A percentile compares a stretch with the other conserved stretches of the same genome.
phyloP scores from a whole-genome alignment of 352 stramenopile species.

The Phytophthora idaei region DNA sequence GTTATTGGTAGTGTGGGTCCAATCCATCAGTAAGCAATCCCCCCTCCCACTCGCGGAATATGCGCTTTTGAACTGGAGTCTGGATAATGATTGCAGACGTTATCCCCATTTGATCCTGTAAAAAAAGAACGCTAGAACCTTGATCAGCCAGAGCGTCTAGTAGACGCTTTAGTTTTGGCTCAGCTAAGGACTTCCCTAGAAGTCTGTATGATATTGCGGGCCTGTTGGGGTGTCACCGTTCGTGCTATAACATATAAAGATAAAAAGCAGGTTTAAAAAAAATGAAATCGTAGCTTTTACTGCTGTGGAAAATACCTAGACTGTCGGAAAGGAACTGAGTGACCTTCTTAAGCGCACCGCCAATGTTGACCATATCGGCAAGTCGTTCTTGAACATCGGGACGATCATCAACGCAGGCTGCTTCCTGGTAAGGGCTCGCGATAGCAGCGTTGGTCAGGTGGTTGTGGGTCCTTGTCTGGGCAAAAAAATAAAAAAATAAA shows the following conservation, averaged over 20 bases:
- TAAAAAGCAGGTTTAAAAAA: neutral
- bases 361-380: neutral
- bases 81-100: slow-evolving; percentile 2
- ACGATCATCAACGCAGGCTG: neutral
- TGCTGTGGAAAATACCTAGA: neutral
- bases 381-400: neutral
- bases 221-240: neutral
- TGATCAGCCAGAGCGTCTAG: neutral
- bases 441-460: neutral
- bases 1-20: neutral
- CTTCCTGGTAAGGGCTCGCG: neutral
- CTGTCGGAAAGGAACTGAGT: neutral
- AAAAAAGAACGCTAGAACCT: neutral
- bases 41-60: slow-evolving; percentile 1
- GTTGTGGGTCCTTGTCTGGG: neutral
- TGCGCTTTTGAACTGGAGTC: neutral
- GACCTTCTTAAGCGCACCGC: neutral
- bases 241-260: neutral
- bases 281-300: neutral
- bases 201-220: neutral
- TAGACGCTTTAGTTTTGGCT: neutral
- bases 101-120: slow-evolving; percentile 12
- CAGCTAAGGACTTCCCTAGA: neutral
- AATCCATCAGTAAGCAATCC: neutral
- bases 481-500: neutral